Percentiles rank a stretch among this genome's conserved stretches.
phyloP scores from a whole-genome alignment of 1,139 yeast genomes.

The Yarrowia galli region DNA sequence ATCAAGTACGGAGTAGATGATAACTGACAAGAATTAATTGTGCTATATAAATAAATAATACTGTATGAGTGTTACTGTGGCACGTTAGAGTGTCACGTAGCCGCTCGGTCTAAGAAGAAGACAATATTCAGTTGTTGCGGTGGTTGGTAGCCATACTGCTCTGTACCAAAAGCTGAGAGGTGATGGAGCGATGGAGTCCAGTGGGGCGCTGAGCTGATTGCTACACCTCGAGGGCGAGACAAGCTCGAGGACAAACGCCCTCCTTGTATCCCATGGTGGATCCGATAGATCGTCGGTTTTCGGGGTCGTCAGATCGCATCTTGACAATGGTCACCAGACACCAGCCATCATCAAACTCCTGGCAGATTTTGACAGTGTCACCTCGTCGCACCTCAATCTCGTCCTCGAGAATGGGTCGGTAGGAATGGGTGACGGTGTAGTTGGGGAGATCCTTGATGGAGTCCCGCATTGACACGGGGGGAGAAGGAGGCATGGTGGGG shows the following conservation, averaged over 20 bases:
- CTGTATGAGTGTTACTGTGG: slow-evolving; percentile 8
- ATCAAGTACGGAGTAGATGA: no score
- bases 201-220: neutral
- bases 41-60: slow-evolving; percentile 32
- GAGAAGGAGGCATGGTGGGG: slow-evolving; percentile 32
- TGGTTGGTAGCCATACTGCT: slow-evolving; percentile 2
- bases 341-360: slow-evolving; percentile 54
- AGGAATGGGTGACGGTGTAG: slow-evolving; percentile 46
- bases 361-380: slow-evolving; percentile 48
- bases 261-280: slow-evolving; percentile 40
- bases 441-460: slow-evolving; percentile 35
- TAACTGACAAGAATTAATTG: slow-evolving; percentile 24
- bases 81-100: neutral
- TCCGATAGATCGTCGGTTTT: slow-evolving; percentile 40
- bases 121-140: slow-evolving; percentile 30
- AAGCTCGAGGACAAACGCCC: slow-evolving; percentile 50
- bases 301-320: slow-evolving; percentile 39
- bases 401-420: slow-evolving; percentile 50
- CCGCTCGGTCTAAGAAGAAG: slow-evolving; percentile 22
- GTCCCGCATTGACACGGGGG: slow-evolving; percentile 40
- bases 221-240: slow-evolving; percentile 42
- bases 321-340: slow-evolving; percentile 46
- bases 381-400: slow-evolving; percentile 49
- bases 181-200: neutral
- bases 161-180: neutral